Conservation (phyloP, 441 rosid species). For the Daphne laureola region DNA sequence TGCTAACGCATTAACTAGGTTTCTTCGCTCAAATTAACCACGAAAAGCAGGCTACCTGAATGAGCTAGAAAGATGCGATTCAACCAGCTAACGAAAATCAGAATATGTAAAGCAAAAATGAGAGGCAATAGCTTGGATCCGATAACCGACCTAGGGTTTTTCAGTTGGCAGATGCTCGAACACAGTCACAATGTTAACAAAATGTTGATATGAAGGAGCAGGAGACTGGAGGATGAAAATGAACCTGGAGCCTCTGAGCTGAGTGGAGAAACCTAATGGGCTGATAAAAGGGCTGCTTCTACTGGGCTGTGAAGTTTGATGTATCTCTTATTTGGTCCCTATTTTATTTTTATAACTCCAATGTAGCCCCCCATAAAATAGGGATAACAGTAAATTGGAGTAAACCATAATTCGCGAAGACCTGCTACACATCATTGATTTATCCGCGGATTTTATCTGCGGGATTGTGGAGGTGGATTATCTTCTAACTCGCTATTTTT, state of each 20-base stretch:
- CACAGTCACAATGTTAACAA: slow-evolving; percentile 8
- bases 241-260: not conserved
- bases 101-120: not conserved
- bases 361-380: too few relatives aligned
- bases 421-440: too few relatives aligned
- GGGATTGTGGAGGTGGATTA: too few relatives aligned
- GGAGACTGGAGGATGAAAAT: not conserved
- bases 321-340: too few relatives aligned
- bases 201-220: not conserved
- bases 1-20: too few relatives aligned
- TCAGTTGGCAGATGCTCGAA: slow-evolving; percentile 27
- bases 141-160: slow-evolving; percentile 12
- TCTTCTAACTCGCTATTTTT: too few relatives aligned
- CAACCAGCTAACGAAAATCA: not conserved
- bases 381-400: too few relatives aligned
- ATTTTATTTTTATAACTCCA: too few relatives aligned
- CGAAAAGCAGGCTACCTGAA: too few relatives aligned
- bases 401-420: too few relatives aligned
- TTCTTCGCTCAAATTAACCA: too few relatives aligned
- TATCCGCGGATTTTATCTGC: too few relatives aligned
- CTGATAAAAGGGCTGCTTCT: slow-evolving; percentile 14
- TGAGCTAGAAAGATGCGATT: not conserved
- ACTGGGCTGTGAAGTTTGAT: slow-evolving; percentile 4
- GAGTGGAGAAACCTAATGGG: slow-evolving; percentile 13
- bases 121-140: not conserved